Percentiles rank a stretch among this genome's conserved stretches.
Evolutionary conservation across 2,329 filamentous ascomycete species (phyloP).

Genomic region (Pseudogymnoascus sp.): DNA sequence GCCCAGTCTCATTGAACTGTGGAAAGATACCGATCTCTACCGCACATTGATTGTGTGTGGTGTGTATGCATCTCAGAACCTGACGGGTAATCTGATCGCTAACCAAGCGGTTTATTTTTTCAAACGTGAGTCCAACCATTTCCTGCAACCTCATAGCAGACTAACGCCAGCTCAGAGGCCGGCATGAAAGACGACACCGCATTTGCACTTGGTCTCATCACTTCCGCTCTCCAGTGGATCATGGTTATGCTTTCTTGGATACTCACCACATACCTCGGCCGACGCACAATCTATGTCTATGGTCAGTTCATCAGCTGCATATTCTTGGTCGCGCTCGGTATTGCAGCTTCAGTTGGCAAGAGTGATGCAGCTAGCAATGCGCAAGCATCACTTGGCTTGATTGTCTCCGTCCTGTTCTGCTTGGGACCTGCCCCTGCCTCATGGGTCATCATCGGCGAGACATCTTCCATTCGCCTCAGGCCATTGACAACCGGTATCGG

Average conservation of each 20-base stretch:
- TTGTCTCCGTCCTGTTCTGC: constrained; percentile 57
- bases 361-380: constrained; percentile 38
- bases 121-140: constrained; percentile 30
- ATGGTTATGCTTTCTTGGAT: constrained; percentile 61
- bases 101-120: constrained; percentile 33
- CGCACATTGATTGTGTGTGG: constrained; percentile 47
- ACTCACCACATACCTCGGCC: constrained; percentile 54
- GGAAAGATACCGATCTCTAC: constrained; percentile 45
- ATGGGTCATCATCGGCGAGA: constrained; percentile 60
- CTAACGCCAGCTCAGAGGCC: constrained; percentile 43
- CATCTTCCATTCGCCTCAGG: constrained; percentile 54
- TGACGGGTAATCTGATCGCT: constrained; percentile 55
- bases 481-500: constrained; percentile 58
- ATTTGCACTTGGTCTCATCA: constrained; percentile 56
- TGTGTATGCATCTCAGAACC: constrained; percentile 51
- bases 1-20: constrained; percentile 42
- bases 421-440: constrained; percentile 54
- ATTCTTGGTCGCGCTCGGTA: constrained; percentile 49
- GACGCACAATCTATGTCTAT: constrained; percentile 56
- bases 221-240: constrained; percentile 51
- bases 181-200: constrained; percentile 45
- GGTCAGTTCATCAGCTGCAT: constrained; percentile 44
- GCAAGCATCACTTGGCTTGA: constrained; percentile 55
- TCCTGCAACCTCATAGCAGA: constrained; percentile 12
- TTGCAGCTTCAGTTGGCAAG: constrained; percentile 43